phyloP scores from a whole-genome alignment of 805 yeast genomes.

The Saccharomyces eubayanus region DNA sequence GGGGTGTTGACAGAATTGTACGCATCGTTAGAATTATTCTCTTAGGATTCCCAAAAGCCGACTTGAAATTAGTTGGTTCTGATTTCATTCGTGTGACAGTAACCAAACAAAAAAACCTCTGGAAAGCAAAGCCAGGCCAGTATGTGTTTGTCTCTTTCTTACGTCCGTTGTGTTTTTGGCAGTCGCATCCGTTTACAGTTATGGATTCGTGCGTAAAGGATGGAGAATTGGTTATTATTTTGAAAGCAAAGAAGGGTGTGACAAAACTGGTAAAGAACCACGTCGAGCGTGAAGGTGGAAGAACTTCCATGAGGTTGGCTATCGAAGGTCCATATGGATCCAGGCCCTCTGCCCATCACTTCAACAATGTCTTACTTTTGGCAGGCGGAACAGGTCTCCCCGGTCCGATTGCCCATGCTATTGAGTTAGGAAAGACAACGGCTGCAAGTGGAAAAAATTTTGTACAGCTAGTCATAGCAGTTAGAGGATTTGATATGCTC shows the following conservation, averaged over 20 bases:
- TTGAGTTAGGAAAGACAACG: constrained; percentile 24
- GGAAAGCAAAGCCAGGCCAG: constrained; percentile 39
- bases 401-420: constrained; percentile 43
- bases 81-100: constrained; percentile 15
- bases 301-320: constrained; percentile 29
- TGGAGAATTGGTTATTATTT: constrained; percentile 33
- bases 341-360: constrained; percentile 39
- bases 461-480: constrained; percentile 11
- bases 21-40: constrained; percentile 29
- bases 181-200: constrained; percentile 50
- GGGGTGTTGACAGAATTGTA: constrained; percentile 36
- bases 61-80: constrained; percentile 10
- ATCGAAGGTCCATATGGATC: constrained; percentile 70
- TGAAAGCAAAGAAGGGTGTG: constrained; percentile 42
- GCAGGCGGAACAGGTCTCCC: constrained; percentile 77
- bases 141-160: constrained; percentile 41
- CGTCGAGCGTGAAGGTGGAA: constrained; percentile 23
- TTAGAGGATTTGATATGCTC: constrained; percentile 13
- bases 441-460: constrained; percentile 2
- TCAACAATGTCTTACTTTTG: constrained; percentile 47
- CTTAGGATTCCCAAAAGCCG: constrained; percentile 16
- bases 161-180: constrained; percentile 42
- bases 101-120: constrained; percentile 13
- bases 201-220: constrained; percentile 29
- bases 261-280: constrained; percentile 32